phyloP scores from a whole-genome alignment of 2,329 filamentous ascomycete species.

The Ophiostoma sp. region DNA sequence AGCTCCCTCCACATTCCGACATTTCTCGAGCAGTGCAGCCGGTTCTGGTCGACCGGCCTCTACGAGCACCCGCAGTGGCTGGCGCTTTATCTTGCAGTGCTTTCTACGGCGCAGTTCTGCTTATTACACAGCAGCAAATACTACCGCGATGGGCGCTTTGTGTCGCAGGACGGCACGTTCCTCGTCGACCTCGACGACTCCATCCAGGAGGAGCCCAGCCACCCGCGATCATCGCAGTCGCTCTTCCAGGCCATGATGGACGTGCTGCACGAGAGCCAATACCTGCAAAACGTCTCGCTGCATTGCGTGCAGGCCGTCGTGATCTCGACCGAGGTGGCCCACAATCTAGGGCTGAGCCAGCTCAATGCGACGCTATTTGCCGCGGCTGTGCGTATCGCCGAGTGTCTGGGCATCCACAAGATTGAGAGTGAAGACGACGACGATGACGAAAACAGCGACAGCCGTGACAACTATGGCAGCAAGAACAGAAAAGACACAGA shows the following conservation, averaged over 20 bases:
- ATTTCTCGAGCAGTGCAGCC: slow-evolving; percentile 48
- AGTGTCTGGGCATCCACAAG: slow-evolving; percentile 29
- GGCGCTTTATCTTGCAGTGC: slow-evolving; percentile 31
- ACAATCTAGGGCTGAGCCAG: slow-evolving; percentile 37
- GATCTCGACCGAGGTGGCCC: slow-evolving; percentile 37
- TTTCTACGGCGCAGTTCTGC: slow-evolving; percentile 28
- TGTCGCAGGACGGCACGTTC: slow-evolving; percentile 13
- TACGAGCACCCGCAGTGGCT: slow-evolving; percentile 31
- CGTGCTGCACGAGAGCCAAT: slow-evolving; percentile 34
- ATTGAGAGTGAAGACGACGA: slow-evolving; percentile 21
- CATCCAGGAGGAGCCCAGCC: slow-evolving; percentile 14
- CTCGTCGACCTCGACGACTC: slow-evolving; percentile 15
- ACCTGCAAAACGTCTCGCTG: slow-evolving; percentile 32
- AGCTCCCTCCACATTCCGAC: slow-evolving; percentile 46
- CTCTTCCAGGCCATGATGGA: slow-evolving; percentile 35
- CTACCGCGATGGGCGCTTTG: neutral
- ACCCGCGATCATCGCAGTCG: slow-evolving; percentile 24
- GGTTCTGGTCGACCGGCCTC: slow-evolving; percentile 38
- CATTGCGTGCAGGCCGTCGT: slow-evolving; percentile 37
- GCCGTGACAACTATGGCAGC: slow-evolving; percentile 17
- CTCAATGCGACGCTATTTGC: slow-evolving; percentile 34
- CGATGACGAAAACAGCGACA: neutral
- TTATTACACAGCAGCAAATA: slow-evolving; percentile 28
- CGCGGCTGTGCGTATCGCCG: slow-evolving; percentile 35
- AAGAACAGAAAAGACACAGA: slow-evolving; percentile 19